phyloP scores from a whole-genome alignment of 1,284 basidiomycete species.

The Sanghuangporus weigelae region DNA sequence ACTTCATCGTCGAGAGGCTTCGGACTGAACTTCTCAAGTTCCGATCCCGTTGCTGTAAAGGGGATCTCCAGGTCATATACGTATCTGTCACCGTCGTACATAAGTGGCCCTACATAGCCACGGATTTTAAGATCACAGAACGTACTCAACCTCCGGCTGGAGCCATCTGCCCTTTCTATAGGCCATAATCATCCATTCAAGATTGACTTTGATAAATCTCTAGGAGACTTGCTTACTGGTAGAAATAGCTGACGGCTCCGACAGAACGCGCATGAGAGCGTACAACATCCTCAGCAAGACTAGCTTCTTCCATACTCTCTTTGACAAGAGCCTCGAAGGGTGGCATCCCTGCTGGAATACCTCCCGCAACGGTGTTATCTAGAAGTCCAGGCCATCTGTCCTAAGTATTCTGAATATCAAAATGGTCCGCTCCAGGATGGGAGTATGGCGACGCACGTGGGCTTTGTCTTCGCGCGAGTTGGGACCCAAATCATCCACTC shows the following conservation, averaged over 20 bases:
- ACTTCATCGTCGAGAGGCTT: conserved; percentile 89
- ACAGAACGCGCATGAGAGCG: conserved; percentile 49
- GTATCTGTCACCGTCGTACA: conserved; percentile 43
- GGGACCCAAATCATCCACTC: conserved; percentile 81
- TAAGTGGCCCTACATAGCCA: background rate
- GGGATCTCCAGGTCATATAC: conserved; percentile 78
- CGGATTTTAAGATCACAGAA: conserved; percentile 16
- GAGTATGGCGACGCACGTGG: conserved; percentile 54
- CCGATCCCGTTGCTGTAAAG: conserved; percentile 27
- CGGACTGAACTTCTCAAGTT: conserved; percentile 50
- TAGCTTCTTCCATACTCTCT: conserved; percentile 92
- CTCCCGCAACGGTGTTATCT: conserved; percentile 79
- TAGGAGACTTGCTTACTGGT: conserved; percentile 37
- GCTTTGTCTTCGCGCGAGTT: conserved; percentile 79
- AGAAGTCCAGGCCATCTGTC: conserved; percentile 68
- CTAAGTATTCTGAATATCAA: conserved; percentile 7
- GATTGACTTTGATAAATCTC: background rate
- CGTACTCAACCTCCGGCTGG: conserved; percentile 82
- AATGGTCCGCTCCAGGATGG: background rate
- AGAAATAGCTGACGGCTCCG: conserved; percentile 68
- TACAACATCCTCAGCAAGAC: conserved; percentile 61
- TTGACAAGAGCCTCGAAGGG: conserved; percentile 80
- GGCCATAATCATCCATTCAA: background rate
- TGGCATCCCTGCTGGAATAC: conserved; percentile 71
- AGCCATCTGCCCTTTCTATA: conserved; percentile 67